Evolutionary conservation across 2,329 filamentous ascomycete species (phyloP), one percentile per base, ranked within the genome.

Genomic region (Colletotrichum spinosum): DNA sequence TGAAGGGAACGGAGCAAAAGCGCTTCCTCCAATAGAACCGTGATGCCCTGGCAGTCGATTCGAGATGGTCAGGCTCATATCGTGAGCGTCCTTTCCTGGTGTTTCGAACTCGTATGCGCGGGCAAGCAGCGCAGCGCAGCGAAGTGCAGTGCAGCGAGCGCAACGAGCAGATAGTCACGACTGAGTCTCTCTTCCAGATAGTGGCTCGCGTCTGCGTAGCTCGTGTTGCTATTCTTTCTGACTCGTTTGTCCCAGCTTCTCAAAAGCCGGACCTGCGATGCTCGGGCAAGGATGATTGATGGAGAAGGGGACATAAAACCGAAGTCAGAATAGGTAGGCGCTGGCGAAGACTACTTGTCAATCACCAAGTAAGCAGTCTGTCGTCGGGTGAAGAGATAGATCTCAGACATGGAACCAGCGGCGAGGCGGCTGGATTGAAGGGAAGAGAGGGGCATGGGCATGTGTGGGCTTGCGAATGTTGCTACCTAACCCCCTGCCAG

Each of bases 21-120:
- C 39, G 39, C 35, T 50, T 62, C 51, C 58, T 33, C 62, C 58
- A 15, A 65, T 60, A 61, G 62, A 56, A 65, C 46, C 41, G 51
- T 65, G 62, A 60, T 65, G 62, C 46, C 51, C 51, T 42, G 52
- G 42, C 37, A 61, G 52, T 56, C 46, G 51, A 55, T 65, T 65
- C 34, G 57, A 65, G 57, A 65, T 42, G 34, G 58, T 61, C 62
- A 65, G 37, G 62, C 62, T 65, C 62, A 65, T 65, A n/a, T 61
- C 60, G 35, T 15, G 39, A 52, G 35, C 35, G 45, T 61, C 48
- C 46, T 46, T 5, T 25, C 15, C n/a, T 45, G 51, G 11, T 55
- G 13, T 33, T 25, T 25, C 25, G 25, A 25, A 25, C 25, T 25
- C 25, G 25, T 25, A 25, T 25, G 25, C 25, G 25, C 25, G 25